Conservation (phyloP, 495 filamentous ascomycete species). For the Alectoria sarmentosa region DNA sequence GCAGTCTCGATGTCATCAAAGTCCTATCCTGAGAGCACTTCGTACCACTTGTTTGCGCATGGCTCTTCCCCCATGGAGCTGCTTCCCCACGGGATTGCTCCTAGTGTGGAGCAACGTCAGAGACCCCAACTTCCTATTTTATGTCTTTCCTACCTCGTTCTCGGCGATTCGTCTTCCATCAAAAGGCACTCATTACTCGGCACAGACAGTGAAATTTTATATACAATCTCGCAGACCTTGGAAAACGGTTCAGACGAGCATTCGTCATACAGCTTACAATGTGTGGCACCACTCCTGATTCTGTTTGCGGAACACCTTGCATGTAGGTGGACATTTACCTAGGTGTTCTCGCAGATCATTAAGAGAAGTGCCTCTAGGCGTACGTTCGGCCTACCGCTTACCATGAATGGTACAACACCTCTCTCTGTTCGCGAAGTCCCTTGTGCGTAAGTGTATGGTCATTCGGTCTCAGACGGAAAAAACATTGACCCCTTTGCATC, state of each 20-base stretch:
- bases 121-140: neutral
- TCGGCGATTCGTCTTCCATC: neutral
- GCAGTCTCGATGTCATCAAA: neutral
- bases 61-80: neutral
- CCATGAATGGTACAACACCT: neutral
- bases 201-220: neutral
- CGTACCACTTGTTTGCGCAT: neutral
- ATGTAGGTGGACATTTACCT: neutral
- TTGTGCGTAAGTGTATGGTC: neutral
- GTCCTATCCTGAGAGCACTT: neutral
- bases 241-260: neutral
- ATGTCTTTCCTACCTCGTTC: neutral
- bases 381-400: neutral
- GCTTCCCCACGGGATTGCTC: neutral
- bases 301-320: neutral
- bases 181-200: neutral
- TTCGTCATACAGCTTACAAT: neutral
- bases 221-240: neutral
- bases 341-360: neutral
- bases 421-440: neutral
- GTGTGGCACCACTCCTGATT: slow-evolving; percentile 6
- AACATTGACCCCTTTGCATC: neutral
- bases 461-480: no score
- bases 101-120: neutral
- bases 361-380: neutral